A percentile compares a stretch with the other conserved stretches of the same genome.
phyloP scores from a whole-genome alignment of 1,139 yeast species.

The Kodamaea arcana region DNA sequence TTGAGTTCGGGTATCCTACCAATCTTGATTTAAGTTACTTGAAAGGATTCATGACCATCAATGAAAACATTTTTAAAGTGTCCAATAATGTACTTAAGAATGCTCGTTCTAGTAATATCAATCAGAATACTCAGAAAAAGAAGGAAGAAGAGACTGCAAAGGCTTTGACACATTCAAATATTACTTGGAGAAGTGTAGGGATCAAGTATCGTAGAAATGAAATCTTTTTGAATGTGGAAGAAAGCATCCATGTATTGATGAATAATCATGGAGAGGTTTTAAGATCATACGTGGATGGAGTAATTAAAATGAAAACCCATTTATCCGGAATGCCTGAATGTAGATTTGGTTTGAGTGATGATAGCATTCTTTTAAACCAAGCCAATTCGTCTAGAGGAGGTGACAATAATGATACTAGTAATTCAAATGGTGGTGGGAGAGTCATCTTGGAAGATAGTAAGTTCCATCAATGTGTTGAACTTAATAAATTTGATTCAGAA shows the following conservation, averaged over 20 bases:
- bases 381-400: neutral
- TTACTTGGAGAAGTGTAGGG: slow-evolving; percentile 69
- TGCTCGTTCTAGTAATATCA: slow-evolving; percentile 2
- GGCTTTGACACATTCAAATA: slow-evolving; percentile 4
- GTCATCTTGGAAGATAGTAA: slow-evolving; percentile 73
- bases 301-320: slow-evolving; percentile 66
- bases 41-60: slow-evolving; percentile 22
- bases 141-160: neutral
- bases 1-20: slow-evolving; percentile 82
- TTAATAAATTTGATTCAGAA: slow-evolving; percentile 64
- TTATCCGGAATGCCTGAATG: slow-evolving; percentile 74
- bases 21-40: slow-evolving; percentile 52
- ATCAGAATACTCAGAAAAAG: neutral
- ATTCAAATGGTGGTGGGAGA: slow-evolving; percentile 22
- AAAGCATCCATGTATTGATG: slow-evolving; percentile 67
- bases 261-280: slow-evolving; percentile 57
- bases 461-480: slow-evolving; percentile 83
- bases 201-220: slow-evolving; percentile 81
- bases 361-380: slow-evolving; percentile 19
- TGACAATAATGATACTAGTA: neutral
- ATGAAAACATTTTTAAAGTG: slow-evolving; percentile 22
- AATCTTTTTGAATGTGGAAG: slow-evolving; percentile 72
- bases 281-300: slow-evolving; percentile 74
- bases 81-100: slow-evolving; percentile 6
- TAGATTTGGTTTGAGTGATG: slow-evolving; percentile 58